A percentile compares a stretch with the other conserved stretches of the same genome.
Conservation (phyloP, 352 stramenopile species). For the Aphanomyces euteiches region DNA sequence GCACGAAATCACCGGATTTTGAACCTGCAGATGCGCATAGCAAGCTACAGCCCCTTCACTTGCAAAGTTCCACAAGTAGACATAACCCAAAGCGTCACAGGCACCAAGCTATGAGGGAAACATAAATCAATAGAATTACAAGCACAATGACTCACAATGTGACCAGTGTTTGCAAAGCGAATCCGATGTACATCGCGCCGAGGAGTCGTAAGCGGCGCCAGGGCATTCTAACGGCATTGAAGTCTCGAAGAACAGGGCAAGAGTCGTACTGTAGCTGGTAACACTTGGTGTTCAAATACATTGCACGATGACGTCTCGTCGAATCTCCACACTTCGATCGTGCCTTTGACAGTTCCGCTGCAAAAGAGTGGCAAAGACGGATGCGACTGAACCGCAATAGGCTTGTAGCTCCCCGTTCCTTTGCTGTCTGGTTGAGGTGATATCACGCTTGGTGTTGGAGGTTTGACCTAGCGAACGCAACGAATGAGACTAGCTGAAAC, state of each 20-base stretch:
- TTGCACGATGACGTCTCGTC: slow-evolving; percentile 52
- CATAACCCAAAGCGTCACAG: slow-evolving; percentile 59
- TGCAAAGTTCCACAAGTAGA: slow-evolving; percentile 82
- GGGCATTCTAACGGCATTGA: slow-evolving; percentile 44
- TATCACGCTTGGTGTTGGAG: slow-evolving; percentile 22
- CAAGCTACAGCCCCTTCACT: slow-evolving; percentile 61
- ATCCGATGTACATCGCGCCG: slow-evolving; percentile 70
- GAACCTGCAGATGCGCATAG: slow-evolving; percentile 65
- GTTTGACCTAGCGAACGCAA: slow-evolving; percentile 40
- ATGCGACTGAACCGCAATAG: slow-evolving; percentile 65
- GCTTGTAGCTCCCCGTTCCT: slow-evolving; percentile 53
- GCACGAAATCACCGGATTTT: not conserved
- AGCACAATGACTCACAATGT: slow-evolving; percentile 47
- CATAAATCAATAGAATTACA: slow-evolving; percentile 14
- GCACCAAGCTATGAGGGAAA: slow-evolving; percentile 56
- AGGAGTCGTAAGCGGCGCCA: slow-evolving; percentile 53
- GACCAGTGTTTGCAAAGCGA: slow-evolving; percentile 69
- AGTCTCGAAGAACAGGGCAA: too few relatives aligned
- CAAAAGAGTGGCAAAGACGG: slow-evolving; percentile 76
- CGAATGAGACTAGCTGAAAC: not conserved
- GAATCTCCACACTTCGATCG: slow-evolving; percentile 79
- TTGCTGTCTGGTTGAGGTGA: slow-evolving; percentile 25
- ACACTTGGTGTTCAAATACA: slow-evolving; percentile 64
- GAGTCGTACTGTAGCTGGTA: slow-evolving; percentile 31
- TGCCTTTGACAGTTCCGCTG: slow-evolving; percentile 75